Conservation (phyloP, 495 filamentous ascomycete genomes). For the Stereocaulon alpinum region DNA sequence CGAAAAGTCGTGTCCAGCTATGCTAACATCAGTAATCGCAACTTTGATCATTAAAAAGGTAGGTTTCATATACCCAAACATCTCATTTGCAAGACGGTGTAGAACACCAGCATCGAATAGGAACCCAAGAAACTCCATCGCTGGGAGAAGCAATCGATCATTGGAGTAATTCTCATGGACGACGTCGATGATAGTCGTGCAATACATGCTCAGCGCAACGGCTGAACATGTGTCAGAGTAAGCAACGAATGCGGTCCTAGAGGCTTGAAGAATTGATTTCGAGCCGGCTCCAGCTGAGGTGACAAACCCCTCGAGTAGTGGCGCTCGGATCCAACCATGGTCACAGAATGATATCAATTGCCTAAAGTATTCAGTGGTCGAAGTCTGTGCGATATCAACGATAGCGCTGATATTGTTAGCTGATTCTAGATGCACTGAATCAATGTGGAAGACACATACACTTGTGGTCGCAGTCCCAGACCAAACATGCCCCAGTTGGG, state of each 20-base stretch:
- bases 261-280: conserved; percentile 66
- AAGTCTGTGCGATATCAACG: conserved; percentile 13
- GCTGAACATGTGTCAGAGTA: conserved; percentile 32
- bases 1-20: conserved; percentile 48
- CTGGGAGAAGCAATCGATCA: conserved; percentile 64
- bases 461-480: neutral
- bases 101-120: conserved; percentile 51
- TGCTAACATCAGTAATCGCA: conserved; percentile 22
- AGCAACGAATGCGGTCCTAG: conserved; percentile 56
- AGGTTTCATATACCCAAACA: conserved; percentile 1
- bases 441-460: conserved; percentile 4
- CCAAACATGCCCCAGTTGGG: conserved; percentile 29
- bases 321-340: conserved; percentile 32
- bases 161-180: conserved; percentile 39
- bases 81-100: conserved; percentile 18
- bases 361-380: conserved; percentile 30
- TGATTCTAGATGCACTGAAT: neutral
- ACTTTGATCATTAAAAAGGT: neutral
- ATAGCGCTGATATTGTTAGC: conserved; percentile 1
- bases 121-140: conserved; percentile 65
- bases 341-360: conserved; percentile 33
- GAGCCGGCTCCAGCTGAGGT: conserved; percentile 77
- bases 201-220: conserved; percentile 27
- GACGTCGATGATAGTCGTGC: conserved; percentile 34
- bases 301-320: conserved; percentile 62